phyloP scores from a whole-genome alignment of 805 yeast species.

The Metschnikowia anglica region DNA sequence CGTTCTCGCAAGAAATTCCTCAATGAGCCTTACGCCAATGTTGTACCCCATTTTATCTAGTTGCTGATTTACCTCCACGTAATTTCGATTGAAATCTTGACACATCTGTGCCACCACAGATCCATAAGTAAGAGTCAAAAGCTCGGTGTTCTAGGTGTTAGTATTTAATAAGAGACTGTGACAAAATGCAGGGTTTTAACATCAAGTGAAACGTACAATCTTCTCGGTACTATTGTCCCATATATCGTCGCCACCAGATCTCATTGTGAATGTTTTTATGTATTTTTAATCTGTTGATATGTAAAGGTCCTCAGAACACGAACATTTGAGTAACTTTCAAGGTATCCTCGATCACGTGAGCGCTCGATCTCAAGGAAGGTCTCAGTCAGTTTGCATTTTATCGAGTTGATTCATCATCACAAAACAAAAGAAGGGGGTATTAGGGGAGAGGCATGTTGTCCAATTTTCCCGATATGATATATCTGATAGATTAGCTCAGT shows the following conservation, averaged over 20 bases:
- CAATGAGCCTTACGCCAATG: slow-evolving; percentile 87
- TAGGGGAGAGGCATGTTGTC: too few relatives aligned
- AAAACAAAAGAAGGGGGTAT: too few relatives aligned
- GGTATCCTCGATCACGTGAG: background rate
- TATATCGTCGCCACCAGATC: slow-evolving; percentile 72
- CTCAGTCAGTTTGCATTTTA: too few relatives aligned
- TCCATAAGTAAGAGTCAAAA: slow-evolving; percentile 93
- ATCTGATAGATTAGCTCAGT: too few relatives aligned
- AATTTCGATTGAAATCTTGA: slow-evolving; percentile 75
- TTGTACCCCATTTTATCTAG: slow-evolving; percentile 93
- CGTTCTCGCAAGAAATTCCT: slow-evolving; percentile 87
- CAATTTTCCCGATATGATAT: too few relatives aligned
- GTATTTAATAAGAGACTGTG: background rate
- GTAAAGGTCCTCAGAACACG: background rate
- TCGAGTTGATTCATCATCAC: too few relatives aligned
- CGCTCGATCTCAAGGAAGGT: too few relatives aligned
- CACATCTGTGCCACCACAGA: slow-evolving; percentile 90
- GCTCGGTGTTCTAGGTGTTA: slow-evolving; percentile 68
- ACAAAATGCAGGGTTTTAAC: background rate
- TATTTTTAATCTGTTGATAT: background rate
- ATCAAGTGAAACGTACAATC: slow-evolving; percentile 49
- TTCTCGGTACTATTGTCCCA: slow-evolving; percentile 90
- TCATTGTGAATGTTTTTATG: slow-evolving; percentile 17
- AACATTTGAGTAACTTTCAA: background rate
- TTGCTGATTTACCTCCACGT: slow-evolving; percentile 75